phyloP scores from a whole-genome alignment of 2,329 filamentous ascomycete species.

The Pseudogymnoascus sp. region DNA sequence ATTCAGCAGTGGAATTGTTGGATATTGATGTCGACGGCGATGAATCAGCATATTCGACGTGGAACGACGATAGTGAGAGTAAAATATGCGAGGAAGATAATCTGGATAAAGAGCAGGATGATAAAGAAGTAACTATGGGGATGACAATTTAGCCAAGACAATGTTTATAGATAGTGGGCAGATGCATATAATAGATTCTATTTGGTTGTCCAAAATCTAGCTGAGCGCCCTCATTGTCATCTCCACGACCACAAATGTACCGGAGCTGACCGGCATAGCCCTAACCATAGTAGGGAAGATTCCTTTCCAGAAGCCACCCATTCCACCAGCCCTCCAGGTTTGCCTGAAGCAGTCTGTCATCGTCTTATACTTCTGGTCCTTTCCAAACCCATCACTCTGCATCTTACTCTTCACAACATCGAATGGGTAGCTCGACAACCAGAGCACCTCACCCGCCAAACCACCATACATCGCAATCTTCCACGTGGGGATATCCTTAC shows the following conservation, averaged over 20 bases:
- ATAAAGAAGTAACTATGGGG: not conserved
- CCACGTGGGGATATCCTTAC: constrained; percentile 69
- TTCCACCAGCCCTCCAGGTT: constrained; percentile 69
- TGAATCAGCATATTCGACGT: not conserved
- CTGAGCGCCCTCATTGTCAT: constrained; percentile 50
- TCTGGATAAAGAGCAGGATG: not conserved
- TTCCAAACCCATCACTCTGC: constrained; percentile 90
- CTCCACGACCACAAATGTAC: constrained; percentile 86
- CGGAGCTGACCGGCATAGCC: constrained; percentile 94
- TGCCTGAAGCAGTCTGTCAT: constrained; percentile 88
- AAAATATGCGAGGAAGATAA: not conserved
- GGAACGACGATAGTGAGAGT: not conserved
- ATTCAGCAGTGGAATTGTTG: not conserved
- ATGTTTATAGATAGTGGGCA: not conserved
- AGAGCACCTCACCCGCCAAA: constrained; percentile 85
- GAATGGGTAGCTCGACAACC: constrained; percentile 89
- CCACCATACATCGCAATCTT: constrained; percentile 93
- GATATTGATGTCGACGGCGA: not conserved
- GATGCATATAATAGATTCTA: not conserved
- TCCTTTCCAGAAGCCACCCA: constrained; percentile 88
- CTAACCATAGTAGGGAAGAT: constrained; percentile 83
- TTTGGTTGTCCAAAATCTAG: constrained; percentile 1
- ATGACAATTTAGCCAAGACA: not conserved
- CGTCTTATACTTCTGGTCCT: constrained; percentile 59
- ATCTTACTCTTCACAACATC: constrained; percentile 99